phyloP scores from a whole-genome alignment of 208 protist species.

The Leishmania gerbilli region DNA sequence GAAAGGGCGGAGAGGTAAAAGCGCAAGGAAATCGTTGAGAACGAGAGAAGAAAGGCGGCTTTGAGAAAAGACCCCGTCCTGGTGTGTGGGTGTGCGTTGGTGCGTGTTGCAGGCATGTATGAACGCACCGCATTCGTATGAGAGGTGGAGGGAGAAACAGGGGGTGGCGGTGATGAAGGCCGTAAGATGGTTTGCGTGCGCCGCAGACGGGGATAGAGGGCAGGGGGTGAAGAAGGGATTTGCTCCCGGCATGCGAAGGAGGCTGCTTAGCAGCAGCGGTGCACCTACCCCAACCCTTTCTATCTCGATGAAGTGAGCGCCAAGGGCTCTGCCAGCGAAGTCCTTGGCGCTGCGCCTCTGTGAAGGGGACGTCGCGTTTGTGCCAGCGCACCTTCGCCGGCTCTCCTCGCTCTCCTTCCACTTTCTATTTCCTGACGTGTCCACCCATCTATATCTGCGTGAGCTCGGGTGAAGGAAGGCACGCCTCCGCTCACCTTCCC shows the following conservation, averaged over 20 bases:
- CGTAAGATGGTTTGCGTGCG: not conserved
- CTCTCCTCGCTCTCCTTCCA: not conserved
- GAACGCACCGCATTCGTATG: not conserved
- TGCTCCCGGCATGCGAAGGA: not conserved
- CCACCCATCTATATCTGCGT: not conserved
- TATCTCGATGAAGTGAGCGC: not conserved
- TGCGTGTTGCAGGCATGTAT: not conserved
- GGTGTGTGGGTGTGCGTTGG: not conserved
- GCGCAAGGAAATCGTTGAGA: not conserved
- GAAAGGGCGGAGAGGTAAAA: not conserved
- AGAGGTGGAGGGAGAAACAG: not conserved
- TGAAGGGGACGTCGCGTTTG: not conserved
- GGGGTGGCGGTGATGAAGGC: not conserved
- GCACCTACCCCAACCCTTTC: not conserved
- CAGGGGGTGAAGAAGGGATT: not conserved
- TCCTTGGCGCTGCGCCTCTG: not conserved
- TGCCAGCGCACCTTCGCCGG: not conserved
- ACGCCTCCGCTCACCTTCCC: not conserved
- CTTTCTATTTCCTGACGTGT: not conserved
- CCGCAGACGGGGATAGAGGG: not conserved
- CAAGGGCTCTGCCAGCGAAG: not conserved
- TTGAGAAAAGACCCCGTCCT: not conserved
- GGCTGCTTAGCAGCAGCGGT: not conserved
- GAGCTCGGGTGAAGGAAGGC: not conserved
- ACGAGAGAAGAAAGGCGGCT: not conserved